Evolutionary conservation across 1,139 yeast species (phyloP).

Genomic region (Protomyces inundatus): DNA sequence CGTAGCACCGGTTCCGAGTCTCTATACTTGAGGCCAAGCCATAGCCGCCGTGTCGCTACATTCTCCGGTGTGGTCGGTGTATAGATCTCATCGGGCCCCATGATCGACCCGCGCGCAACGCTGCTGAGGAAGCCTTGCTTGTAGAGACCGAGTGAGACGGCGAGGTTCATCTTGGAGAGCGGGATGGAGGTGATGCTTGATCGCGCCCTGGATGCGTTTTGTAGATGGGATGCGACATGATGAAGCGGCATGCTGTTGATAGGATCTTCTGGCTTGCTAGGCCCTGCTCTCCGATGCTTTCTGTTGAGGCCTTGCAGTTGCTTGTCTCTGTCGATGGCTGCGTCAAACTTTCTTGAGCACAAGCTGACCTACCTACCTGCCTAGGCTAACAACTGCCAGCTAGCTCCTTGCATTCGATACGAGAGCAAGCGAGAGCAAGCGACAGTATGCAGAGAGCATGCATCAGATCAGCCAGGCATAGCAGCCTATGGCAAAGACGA

Average conservation of each 20-base stretch:
- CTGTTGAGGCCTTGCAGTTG: too few relatives aligned
- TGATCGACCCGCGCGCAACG: conserved; percentile 77
- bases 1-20: conserved; percentile 71
- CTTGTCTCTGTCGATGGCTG: not conserved
- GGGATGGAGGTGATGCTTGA: conserved; percentile 76
- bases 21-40: conserved; percentile 89
- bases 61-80: conserved; percentile 85
- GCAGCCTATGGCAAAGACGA: too few relatives aligned
- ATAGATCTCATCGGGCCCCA: conserved; percentile 76
- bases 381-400: too few relatives aligned
- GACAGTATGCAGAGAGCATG: not conserved
- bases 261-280: not conserved
- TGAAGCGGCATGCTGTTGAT: conserved; percentile 25
- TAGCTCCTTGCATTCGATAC: too few relatives aligned
- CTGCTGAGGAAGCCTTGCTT: conserved; percentile 85
- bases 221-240: conserved; percentile 79
- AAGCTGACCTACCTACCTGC: too few relatives aligned
- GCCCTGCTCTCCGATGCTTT: not conserved
- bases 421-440: too few relatives aligned
- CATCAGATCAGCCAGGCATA: not conserved
- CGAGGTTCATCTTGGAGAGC: conserved; percentile 74
- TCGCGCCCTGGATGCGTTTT: conserved; percentile 76
- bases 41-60: conserved; percentile 75
- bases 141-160: conserved; percentile 75
- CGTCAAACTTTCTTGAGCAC: not conserved